Evolutionary conservation across 2,329 filamentous ascomycete genomes (phyloP).

Genomic region (Cladophialophora yegresii): DNA sequence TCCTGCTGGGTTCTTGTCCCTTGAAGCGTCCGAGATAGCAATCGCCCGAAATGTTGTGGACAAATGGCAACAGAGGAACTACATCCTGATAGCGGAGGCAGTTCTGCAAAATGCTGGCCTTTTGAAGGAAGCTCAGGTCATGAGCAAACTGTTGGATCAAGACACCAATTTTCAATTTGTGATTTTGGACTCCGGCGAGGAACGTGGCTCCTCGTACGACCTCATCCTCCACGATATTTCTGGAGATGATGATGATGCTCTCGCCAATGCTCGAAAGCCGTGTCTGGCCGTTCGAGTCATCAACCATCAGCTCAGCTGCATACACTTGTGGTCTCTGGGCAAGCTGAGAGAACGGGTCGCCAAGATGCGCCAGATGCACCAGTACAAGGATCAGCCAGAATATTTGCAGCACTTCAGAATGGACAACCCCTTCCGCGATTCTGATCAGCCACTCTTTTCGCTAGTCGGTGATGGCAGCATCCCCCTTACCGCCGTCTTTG

Average conservation of each 20-base stretch:
- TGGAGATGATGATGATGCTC: slow-evolving; percentile 77
- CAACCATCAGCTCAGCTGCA: slow-evolving; percentile 81
- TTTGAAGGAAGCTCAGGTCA: slow-evolving; percentile 93
- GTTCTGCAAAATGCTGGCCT: slow-evolving; percentile 84
- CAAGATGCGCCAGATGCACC: slow-evolving; percentile 94
- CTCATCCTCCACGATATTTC: slow-evolving; percentile 90
- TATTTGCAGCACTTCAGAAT: slow-evolving; percentile 90
- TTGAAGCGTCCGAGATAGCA: slow-evolving; percentile 71
- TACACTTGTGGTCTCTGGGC: slow-evolving; percentile 91
- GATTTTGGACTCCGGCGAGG: slow-evolving; percentile 84
- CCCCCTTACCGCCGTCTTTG: slow-evolving; percentile 87
- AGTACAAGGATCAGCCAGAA: slow-evolving; percentile 93
- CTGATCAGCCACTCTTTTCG: slow-evolving; percentile 88
- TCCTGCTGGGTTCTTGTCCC: slow-evolving; percentile 46
- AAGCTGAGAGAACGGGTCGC: slow-evolving; percentile 86
- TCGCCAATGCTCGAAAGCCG: slow-evolving; percentile 81
- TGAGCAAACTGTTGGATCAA: slow-evolving; percentile 96
- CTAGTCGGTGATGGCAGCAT: slow-evolving; percentile 91
- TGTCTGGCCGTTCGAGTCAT: slow-evolving; percentile 88
- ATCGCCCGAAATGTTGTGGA: slow-evolving; percentile 67
- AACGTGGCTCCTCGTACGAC: slow-evolving; percentile 90
- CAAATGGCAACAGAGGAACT: slow-evolving; percentile 81
- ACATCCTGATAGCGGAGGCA: slow-evolving; percentile 90
- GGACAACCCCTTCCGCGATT: slow-evolving; percentile 89
- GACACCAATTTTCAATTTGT: slow-evolving; percentile 93